These are phyloP conservation scores for Yamadazyma friedrichii DNA, from an alignment of 1,139 yeast species.

Conservation along the genomic window DNA sequence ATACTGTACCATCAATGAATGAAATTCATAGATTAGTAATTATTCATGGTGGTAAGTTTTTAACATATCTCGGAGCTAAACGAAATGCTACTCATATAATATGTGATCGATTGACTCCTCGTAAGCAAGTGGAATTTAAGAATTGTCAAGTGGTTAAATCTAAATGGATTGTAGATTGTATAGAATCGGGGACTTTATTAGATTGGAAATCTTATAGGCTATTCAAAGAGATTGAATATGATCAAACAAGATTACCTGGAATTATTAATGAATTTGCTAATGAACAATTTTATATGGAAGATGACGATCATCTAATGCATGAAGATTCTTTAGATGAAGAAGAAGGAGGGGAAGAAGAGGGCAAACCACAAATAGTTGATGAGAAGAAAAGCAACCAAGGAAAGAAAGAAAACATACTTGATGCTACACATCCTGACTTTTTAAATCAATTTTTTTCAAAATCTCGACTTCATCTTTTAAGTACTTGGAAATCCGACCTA, in stretches of 20 bases:
- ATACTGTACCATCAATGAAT: conserved; percentile 73
- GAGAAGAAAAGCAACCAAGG: conserved; percentile 1
- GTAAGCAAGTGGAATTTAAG: conserved; percentile 63
- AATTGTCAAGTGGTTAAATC: conserved; percentile 79
- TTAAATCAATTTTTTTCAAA: conserved; percentile 68
- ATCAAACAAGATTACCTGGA: conserved; percentile 40
- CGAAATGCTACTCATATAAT: conserved; percentile 80
- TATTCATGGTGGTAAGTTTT: conserved; percentile 75
- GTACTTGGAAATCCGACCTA: conserved; percentile 82
- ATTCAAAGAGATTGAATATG: conserved; percentile 51
- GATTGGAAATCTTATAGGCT: conserved; percentile 70
- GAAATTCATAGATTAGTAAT: conserved; percentile 72
- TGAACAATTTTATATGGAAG: conserved; percentile 9
- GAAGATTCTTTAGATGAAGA: conserved; percentile 10
- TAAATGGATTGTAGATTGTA: conserved; percentile 73
- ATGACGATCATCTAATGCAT: conserved; percentile 8
- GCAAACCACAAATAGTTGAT: conserved; percentile 5
- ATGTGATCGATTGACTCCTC: conserved; percentile 75
- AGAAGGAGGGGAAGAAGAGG: conserved; percentile 4
- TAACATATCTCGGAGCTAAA: conserved; percentile 67
- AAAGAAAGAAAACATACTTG: conserved; percentile 19
- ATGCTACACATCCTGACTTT: conserved; percentile 80
- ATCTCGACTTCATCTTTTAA: conserved; percentile 84
- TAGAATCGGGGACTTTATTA: conserved; percentile 44
- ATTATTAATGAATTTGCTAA: conserved; percentile 10